Evolutionary conservation across 352 stramenopile genomes (phyloP).

Genomic region (Aphanomyces stellatus): DNA sequence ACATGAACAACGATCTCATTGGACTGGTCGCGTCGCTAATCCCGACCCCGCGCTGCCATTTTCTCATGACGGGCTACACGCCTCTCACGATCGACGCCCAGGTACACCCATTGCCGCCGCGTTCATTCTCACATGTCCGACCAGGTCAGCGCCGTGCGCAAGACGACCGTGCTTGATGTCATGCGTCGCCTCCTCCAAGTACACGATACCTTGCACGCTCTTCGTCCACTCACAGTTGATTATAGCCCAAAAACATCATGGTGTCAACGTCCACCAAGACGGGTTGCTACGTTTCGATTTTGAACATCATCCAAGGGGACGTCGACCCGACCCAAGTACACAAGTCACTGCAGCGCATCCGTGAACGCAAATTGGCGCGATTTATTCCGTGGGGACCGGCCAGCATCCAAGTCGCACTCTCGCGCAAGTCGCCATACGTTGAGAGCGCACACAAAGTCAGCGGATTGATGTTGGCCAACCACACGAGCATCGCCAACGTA

Average conservation of each 20-base stretch:
- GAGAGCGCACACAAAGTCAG: conserved; percentile 95
- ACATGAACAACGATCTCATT: conserved; percentile 99
- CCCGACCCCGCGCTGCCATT: conserved; percentile 98
- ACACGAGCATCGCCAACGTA: conserved; percentile 93
- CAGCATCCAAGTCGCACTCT: conserved; percentile 98
- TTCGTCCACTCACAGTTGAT: neutral
- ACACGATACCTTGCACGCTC: neutral
- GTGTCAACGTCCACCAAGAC: conserved; percentile 94
- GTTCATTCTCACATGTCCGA: neutral
- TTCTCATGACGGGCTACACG: conserved; percentile 99
- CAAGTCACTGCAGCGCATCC: conserved; percentile 97
- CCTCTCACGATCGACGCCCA: conserved; percentile 92
- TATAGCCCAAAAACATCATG: conserved; percentile 99
- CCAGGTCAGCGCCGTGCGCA: conserved; percentile 79
- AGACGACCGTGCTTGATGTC: conserved; percentile 99
- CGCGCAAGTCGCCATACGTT: conserved; percentile 96
- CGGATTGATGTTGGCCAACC: conserved; percentile 98
- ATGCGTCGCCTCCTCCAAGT: conserved; percentile 91
- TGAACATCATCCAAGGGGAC: conserved; percentile 99
- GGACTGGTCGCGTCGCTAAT: conserved; percentile 97
- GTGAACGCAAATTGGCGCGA: conserved; percentile 92
- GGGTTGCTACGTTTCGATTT: conserved; percentile 98
- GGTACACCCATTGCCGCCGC: conserved; percentile 28
- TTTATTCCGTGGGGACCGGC: conserved; percentile 99
- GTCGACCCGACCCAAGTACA: conserved; percentile 98